Percentiles rank a stretch among this genome's conserved stretches.
Conservation (phyloP, 352 stramenopile species). For the Proteromonas lacertae region DNA sequence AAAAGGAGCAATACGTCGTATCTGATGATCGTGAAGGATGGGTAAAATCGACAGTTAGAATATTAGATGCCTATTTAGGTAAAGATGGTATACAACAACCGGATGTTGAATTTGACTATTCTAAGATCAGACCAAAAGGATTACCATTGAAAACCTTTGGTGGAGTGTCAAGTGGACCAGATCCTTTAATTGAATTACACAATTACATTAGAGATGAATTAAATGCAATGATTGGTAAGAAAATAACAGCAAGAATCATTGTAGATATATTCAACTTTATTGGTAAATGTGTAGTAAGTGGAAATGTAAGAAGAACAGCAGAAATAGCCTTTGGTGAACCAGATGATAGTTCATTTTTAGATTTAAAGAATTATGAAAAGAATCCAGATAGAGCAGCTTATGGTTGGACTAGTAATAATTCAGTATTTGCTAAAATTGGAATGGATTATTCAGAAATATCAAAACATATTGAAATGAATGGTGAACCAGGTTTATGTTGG, state of each 20-base stretch:
- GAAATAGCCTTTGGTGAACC: slow-evolving; percentile 66
- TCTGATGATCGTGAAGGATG: slow-evolving; percentile 26
- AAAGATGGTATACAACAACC: slow-evolving; percentile 36
- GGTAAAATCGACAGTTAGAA: slow-evolving; percentile 31
- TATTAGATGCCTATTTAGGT: no score
- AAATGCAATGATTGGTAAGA: slow-evolving; percentile 21
- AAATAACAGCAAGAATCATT: no score
- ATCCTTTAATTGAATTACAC: slow-evolving; percentile 29
- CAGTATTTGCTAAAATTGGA: slow-evolving; percentile 45
- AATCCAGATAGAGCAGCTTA: slow-evolving; percentile 41
- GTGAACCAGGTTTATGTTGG: no score
- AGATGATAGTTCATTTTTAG: slow-evolving; percentile 32
- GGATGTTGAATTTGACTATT: no score
- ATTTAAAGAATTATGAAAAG: no score
- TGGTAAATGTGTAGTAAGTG: slow-evolving; percentile 43
- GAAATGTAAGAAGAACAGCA: slow-evolving; percentile 53
- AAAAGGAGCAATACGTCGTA: slow-evolving; percentile 10
- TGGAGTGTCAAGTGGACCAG: no score
- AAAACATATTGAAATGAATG: neutral
- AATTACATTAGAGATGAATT: slow-evolving; percentile 20
- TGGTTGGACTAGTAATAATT: slow-evolving; percentile 70
- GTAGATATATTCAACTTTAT: slow-evolving; percentile 62
- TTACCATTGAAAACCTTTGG: no score
- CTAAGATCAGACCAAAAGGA: no score
- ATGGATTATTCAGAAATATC: slow-evolving; percentile 36